phyloP scores from a whole-genome alignment of 2,329 filamentous ascomycete genomes.

The Fusarium sp. region DNA sequence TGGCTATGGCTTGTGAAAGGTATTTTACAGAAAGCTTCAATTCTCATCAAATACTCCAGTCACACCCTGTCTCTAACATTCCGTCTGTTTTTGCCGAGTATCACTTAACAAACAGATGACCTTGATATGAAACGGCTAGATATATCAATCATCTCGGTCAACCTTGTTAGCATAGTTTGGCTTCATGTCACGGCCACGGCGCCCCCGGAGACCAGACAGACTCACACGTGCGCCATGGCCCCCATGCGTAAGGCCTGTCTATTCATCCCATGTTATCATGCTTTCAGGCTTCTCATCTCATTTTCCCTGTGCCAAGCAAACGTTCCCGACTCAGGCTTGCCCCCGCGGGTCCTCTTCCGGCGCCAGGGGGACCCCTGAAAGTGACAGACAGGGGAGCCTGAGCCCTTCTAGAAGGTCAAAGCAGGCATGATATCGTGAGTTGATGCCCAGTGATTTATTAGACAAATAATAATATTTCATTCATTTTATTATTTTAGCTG shows the following conservation, averaged over 20 bases:
- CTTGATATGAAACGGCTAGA: constrained; percentile 20
- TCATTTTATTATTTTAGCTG: constrained; percentile 30
- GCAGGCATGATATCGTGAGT: constrained; percentile 26
- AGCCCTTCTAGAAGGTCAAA: constrained; percentile 44
- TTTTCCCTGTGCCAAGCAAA: constrained; percentile 23
- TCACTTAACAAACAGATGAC: not conserved
- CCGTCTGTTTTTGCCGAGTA: not conserved
- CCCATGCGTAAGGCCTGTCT: constrained; percentile 7
- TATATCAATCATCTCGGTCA: constrained; percentile 15
- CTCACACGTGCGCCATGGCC: constrained; percentile 40
- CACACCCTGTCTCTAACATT: constrained; percentile 3
- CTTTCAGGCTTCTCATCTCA: constrained; percentile 4
- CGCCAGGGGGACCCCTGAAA: constrained; percentile 33
- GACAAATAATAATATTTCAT: constrained; percentile 25
- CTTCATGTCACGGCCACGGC: constrained; percentile 3
- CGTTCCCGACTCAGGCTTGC: constrained; percentile 32
- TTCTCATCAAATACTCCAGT: not conserved
- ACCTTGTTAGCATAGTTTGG: constrained; percentile 18
- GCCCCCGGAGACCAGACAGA: constrained; percentile 23
- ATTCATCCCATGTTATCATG: constrained; percentile 32
- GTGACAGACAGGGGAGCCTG: constrained; percentile 28
- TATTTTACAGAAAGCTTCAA: not conserved
- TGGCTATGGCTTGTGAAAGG: not conserved
- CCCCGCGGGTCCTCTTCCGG: constrained; percentile 42
- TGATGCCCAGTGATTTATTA: constrained; percentile 30